A percentile compares a stretch with the other conserved stretches of the same genome.
These are phyloP conservation scores for Periconia sp. DNA, from an alignment of 2,329 filamentous ascomycete genomes.

Conservation along the genomic window DNA sequence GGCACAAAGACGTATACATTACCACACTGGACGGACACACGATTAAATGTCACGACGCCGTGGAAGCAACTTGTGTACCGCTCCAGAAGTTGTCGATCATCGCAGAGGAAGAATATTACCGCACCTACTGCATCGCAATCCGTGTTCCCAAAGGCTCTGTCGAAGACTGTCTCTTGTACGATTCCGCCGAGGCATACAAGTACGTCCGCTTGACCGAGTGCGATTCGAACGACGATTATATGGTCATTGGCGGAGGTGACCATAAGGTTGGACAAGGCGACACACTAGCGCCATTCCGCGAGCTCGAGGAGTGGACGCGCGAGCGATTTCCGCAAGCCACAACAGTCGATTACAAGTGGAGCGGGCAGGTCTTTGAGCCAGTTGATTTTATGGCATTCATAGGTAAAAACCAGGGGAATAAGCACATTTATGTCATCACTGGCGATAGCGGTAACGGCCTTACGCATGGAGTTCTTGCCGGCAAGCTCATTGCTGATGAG, in stretches of 20 bases:
- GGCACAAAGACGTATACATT: constrained; percentile 51
- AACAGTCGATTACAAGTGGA: constrained; percentile 58
- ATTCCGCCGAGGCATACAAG: constrained; percentile 58
- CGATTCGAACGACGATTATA: constrained; percentile 57
- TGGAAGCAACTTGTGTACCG: constrained; percentile 59
- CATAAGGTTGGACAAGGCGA: constrained; percentile 61
- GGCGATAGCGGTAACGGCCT: constrained; percentile 61
- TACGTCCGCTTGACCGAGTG: constrained; percentile 58
- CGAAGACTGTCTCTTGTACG: constrained; percentile 59
- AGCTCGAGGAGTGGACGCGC: constrained; percentile 57
- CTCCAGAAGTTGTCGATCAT: constrained; percentile 59
- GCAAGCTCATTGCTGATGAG: constrained; percentile 56
- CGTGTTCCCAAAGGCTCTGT: constrained; percentile 55
- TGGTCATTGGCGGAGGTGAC: constrained; percentile 60
- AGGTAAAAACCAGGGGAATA: constrained; percentile 56
- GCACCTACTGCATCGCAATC: constrained; percentile 61
- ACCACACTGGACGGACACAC: constrained; percentile 51
- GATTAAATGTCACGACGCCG: constrained; percentile 52
- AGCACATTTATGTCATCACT: constrained; percentile 57
- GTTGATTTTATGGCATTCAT: constrained; percentile 59
- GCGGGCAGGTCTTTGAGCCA: constrained; percentile 60
- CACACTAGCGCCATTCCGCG: constrained; percentile 49
- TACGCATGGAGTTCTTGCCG: constrained; percentile 58
- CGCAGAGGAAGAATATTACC: constrained; percentile 55
- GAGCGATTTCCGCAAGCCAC: constrained; percentile 55